These are phyloP conservation scores for Raffaelea arxii DNA, from an alignment of 2,329 filamentous ascomycete genomes.

Conservation along the genomic window DNA sequence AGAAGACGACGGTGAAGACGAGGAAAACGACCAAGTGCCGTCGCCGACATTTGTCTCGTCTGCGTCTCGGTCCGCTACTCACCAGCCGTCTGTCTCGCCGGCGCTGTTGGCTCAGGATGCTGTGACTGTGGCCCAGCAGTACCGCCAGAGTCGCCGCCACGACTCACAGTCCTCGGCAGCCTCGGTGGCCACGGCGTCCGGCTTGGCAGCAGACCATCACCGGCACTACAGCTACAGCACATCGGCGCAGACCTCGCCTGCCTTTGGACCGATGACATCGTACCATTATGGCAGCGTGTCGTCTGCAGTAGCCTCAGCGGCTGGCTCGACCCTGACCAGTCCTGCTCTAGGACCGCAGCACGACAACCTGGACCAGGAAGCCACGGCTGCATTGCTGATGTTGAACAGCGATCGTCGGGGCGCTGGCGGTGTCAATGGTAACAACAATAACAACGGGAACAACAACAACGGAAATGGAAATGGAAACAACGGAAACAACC, in stretches of 20 bases:
- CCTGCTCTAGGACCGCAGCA: conserved; percentile 45
- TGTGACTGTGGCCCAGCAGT: background rate
- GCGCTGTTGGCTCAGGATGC: conserved; percentile 36
- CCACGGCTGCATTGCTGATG: conserved; percentile 80
- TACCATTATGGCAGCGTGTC: background rate
- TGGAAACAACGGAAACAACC: conserved; percentile 9
- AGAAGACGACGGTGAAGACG: conserved; percentile 2
- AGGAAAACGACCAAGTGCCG: background rate
- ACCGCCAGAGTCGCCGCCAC: conserved; percentile 27
- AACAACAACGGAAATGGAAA: conserved; percentile 9
- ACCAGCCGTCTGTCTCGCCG: conserved; percentile 41
- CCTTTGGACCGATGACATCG: conserved; percentile 36
- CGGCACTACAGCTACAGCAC: conserved; percentile 40
- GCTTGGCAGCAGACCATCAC: conserved; percentile 35
- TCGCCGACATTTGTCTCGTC: conserved; percentile 30
- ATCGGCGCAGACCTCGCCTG: conserved; percentile 44
- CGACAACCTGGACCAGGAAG: conserved; percentile 63
- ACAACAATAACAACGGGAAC: conserved; percentile 8
- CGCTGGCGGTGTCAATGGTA: too few species aligned
- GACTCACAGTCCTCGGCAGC: conserved; percentile 45
- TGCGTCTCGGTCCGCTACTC: background rate
- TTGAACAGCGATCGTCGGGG: conserved; percentile 65
- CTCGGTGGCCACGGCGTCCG: conserved; percentile 26
- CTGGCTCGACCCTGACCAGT: conserved; percentile 47
- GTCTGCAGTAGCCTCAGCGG: conserved; percentile 23